Conservation (phyloP, 2,329 filamentous ascomycete genomes). For the Tolypocladium endophyticum region DNA sequence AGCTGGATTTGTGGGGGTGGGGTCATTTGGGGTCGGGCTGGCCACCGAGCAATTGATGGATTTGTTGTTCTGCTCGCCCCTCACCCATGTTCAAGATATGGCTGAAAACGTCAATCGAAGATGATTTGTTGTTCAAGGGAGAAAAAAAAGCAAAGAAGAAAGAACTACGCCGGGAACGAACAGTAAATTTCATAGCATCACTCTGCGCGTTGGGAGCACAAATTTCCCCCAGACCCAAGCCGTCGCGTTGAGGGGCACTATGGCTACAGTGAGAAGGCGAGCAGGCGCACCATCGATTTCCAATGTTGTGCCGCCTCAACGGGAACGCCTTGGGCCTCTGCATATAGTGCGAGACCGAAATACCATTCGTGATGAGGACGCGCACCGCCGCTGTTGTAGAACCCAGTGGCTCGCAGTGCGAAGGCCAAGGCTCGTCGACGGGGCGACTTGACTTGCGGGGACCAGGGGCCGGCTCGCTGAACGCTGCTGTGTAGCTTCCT, state of each 20-base stretch:
- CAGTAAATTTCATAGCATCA: background rate
- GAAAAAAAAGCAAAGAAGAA: no score
- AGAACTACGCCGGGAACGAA: background rate
- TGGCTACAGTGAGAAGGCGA: background rate
- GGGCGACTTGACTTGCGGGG: background rate
- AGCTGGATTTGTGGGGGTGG: background rate
- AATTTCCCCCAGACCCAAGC: background rate
- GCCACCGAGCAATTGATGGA: background rate
- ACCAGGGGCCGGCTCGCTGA: background rate
- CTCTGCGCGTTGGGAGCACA: background rate
- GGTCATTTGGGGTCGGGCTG: background rate
- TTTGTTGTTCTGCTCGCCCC: background rate
- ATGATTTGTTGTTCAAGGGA: no score
- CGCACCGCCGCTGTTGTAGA: background rate
- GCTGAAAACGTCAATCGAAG: background rate
- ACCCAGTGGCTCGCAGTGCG: background rate
- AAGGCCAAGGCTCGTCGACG: background rate
- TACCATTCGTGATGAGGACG: background rate
- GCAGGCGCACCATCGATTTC: background rate
- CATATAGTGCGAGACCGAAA: background rate
- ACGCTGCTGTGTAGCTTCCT: background rate
- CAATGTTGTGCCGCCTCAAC: background rate
- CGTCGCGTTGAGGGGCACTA: background rate
- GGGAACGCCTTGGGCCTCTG: background rate
- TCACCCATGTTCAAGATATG: background rate